Conservation (phyloP, 2,329 filamentous ascomycete genomes). For the Colletotrichum plurivorum region DNA sequence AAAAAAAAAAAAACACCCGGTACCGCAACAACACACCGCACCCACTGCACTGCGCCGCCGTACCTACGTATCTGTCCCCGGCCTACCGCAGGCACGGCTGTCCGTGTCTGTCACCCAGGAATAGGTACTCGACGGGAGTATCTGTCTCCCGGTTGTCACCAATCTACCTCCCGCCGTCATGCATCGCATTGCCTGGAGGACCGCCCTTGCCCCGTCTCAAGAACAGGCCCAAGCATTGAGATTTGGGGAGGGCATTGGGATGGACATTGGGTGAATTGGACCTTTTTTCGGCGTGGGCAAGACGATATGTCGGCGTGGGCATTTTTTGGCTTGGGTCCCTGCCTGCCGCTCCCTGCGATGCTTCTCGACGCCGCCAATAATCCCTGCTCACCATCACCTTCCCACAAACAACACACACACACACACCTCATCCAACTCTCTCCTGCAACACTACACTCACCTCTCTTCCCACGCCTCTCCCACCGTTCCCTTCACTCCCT, state of each 20-base stretch:
- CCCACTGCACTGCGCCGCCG: not conserved
- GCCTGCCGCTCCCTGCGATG: conserved; percentile 18
- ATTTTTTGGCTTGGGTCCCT: conserved; percentile 1
- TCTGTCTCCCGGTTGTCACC: conserved; percentile 18
- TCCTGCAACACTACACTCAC: too few species aligned
- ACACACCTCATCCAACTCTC: not conserved
- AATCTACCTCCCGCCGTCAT: conserved; percentile 29
- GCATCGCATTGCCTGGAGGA: conserved; percentile 32
- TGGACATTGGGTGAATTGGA: conserved; percentile 7
- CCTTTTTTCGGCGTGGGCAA: conserved; percentile 10
- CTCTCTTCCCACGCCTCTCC: not conserved
- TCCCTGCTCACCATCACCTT: conserved; percentile 39
- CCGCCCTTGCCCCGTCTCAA: conserved; percentile 7
- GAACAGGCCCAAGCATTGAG: conserved; percentile 8
- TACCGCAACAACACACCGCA: too few species aligned
- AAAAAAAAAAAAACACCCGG: not conserved
- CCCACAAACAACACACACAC: conserved; percentile 23
- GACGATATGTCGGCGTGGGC: not conserved
- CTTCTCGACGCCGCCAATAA: conserved; percentile 29
- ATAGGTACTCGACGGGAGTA: not conserved
- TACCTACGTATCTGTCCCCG: conserved; percentile 4
- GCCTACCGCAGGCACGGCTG: conserved; percentile 1
- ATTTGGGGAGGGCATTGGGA: not conserved
- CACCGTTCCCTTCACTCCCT: conserved; percentile 27
- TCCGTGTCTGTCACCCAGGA: not conserved